phyloP scores from a whole-genome alignment of 2,329 filamentous ascomycete genomes.

The Incumbomyces lentus region DNA sequence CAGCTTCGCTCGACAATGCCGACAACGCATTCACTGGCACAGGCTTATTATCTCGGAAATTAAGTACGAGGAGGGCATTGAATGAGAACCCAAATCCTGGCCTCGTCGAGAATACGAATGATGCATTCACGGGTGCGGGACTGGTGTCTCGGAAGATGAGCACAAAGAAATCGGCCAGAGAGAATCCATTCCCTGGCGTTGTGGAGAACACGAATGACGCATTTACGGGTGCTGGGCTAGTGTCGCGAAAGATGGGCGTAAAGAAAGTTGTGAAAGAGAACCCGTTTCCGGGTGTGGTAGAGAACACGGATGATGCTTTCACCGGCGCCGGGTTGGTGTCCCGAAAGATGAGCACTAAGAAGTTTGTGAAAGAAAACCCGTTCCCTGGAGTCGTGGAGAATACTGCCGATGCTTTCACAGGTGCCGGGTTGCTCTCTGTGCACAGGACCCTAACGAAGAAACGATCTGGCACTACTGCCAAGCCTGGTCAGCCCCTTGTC shows the following conservation, averaged over 20 bases:
- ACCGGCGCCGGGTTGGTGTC: slow-evolving; percentile 15
- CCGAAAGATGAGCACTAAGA: background rate
- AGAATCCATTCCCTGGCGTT: background rate
- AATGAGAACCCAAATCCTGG: background rate
- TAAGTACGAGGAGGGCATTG: background rate
- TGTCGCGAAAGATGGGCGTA: slow-evolving; percentile 8
- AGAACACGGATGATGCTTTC: slow-evolving; percentile 4
- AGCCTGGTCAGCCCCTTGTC: slow-evolving; percentile 29
- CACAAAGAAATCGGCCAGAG: background rate
- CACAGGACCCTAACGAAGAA: slow-evolving; percentile 6
- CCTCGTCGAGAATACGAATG: background rate
- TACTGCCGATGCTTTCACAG: slow-evolving; percentile 11
- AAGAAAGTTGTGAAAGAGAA: slow-evolving; percentile 1
- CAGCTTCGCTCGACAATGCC: background rate
- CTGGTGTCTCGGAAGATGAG: slow-evolving; percentile 11
- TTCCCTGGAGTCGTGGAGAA: background rate
- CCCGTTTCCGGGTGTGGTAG: background rate
- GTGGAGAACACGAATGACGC: background rate
- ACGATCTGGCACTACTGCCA: background rate
- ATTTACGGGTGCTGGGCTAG: slow-evolving; percentile 18
- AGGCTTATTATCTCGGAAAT: slow-evolving; percentile 13
- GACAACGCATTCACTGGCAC: slow-evolving; percentile 14
- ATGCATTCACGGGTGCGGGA: slow-evolving; percentile 10
- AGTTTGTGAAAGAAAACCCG: background rate
- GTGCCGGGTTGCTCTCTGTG: slow-evolving; percentile 7